Base-by-base conservation (phyloP, 768 basidiomycete species). In the Tulasnella sp. region DNA sequence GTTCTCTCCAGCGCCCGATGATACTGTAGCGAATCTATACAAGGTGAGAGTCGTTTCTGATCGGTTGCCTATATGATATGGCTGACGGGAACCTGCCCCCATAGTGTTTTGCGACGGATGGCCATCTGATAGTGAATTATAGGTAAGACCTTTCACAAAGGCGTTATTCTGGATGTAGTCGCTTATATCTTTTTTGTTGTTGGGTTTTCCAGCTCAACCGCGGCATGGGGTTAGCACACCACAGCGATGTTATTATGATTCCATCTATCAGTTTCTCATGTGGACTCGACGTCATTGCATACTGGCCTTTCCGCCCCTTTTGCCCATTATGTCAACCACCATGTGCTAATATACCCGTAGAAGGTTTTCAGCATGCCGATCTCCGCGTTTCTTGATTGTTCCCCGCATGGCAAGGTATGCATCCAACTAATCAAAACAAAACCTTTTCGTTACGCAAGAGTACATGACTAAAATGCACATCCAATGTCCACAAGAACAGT, bases 41-140 rank as follows among this genome's bases (percentile, higher is more conserved):
- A 85, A 84, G 71, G 83, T 82, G 62, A 46, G 67, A 55, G 32
- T 4, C 23, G n/a, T 19, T 42, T 27, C 0, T 11, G 31, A 11
- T 53, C 12, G 42, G 17, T 12, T 50, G 46, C 39, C 17, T 6
- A 17, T 17, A 15, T 36, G 36, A 7, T 42, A 31, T 39, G 36
- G 52, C 41, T 49, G 15, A 35, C 21, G 19, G n/a, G 19, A 35
- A 40, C n/a, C 35, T 32, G 35, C 5, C 17, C 36, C 40, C 32
- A 58, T 4, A 88, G 86, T 88, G 85, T 35, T 92, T 90, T 67
- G 79, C 82, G 2, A 91, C 90, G 0, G 88, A 91, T 63, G 84
- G 84, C 0, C 86, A 89, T 68, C 74, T 93, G 62, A 90, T 92
- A 66, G 89, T 93, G 35, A 92, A 93, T 68, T 93, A 92, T 66